A percentile compares a stretch with the other conserved stretches of the same genome.
phyloP scores from a whole-genome alignment of 1,284 basidiomycete species.

The Ganoderma lucidum region DNA sequence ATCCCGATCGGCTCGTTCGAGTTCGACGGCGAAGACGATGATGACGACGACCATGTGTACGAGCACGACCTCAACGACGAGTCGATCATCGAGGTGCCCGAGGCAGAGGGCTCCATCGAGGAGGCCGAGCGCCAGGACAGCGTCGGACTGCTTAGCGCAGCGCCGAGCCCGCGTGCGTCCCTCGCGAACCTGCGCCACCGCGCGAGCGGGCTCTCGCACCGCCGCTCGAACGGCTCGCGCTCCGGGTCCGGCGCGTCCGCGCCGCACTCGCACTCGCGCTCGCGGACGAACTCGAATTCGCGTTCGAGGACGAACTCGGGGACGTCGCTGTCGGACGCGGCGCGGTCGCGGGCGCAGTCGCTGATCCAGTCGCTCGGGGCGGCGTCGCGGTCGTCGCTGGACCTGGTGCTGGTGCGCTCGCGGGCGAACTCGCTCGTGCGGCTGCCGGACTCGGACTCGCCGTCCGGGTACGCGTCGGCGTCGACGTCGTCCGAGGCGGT shows the following conservation, averaged over 20 bases:
- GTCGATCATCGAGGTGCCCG: conserved; percentile 59
- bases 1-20: conserved; percentile 45
- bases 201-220: conserved; percentile 45
- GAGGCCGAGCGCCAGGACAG: conserved; percentile 74
- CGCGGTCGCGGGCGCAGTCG: conserved; percentile 66
- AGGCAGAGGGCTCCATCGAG: conserved; percentile 61
- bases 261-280: conserved; percentile 24
- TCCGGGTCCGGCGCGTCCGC: not conserved
- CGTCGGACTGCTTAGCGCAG: conserved; percentile 65
- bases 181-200: conserved; percentile 55
- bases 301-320: conserved; percentile 60
- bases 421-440: conserved; percentile 65
- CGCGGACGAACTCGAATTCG: conserved; percentile 42
- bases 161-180: conserved; percentile 65
- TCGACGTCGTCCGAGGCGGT: conserved; percentile 57
- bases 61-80: conserved; percentile 48
- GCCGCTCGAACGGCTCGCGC: conserved; percentile 36
- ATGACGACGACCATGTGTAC: conserved; percentile 47
- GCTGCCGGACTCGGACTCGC: conserved; percentile 50
- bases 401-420: conserved; percentile 61
- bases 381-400: conserved; percentile 67
- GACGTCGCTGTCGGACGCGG: conserved; percentile 49
- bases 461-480: conserved; percentile 36
- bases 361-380: conserved; percentile 69
- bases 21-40: conserved; percentile 49